Evolutionary conservation across 139 green algal genomes (phyloP).

Genomic region (Volvox africanus): DNA sequence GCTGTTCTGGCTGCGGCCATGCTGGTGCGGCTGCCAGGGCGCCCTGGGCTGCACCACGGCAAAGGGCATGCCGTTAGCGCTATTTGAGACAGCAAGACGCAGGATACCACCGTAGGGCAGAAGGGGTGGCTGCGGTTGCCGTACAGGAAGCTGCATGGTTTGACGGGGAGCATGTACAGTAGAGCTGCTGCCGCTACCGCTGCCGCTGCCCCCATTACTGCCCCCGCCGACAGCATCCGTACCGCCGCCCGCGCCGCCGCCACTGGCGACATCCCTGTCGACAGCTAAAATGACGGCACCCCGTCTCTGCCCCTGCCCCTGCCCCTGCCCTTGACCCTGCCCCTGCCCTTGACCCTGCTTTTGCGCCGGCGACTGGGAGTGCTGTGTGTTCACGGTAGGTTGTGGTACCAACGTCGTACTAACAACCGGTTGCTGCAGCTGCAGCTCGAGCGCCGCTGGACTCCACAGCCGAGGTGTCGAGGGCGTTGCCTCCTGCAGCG

Average conservation of each 20-base stretch:
- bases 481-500: neutral
- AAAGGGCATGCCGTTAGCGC: neutral
- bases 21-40: neutral
- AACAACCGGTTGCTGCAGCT: neutral
- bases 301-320: neutral
- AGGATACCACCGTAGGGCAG: slow-evolving; percentile 5
- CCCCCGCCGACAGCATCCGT: neutral
- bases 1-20: neutral
- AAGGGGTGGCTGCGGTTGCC: slow-evolving; percentile 3
- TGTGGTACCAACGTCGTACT: neutral
- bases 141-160: slow-evolving; percentile 7
- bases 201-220: neutral
- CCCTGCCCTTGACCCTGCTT: no score
- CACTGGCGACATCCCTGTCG: neutral
- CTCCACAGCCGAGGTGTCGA: neutral
- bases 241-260: no score
- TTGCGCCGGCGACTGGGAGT: no score
- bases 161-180: neutral
- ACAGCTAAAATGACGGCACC: neutral
- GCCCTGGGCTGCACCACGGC: neutral
- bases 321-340: no score
- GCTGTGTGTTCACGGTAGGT: neutral
- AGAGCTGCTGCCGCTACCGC: neutral
- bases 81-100: neutral
- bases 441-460: neutral